These are phyloP conservation scores for Primulina eburnea DNA, from an alignment of 257 asterid species.

Conservation along the genomic window DNA sequence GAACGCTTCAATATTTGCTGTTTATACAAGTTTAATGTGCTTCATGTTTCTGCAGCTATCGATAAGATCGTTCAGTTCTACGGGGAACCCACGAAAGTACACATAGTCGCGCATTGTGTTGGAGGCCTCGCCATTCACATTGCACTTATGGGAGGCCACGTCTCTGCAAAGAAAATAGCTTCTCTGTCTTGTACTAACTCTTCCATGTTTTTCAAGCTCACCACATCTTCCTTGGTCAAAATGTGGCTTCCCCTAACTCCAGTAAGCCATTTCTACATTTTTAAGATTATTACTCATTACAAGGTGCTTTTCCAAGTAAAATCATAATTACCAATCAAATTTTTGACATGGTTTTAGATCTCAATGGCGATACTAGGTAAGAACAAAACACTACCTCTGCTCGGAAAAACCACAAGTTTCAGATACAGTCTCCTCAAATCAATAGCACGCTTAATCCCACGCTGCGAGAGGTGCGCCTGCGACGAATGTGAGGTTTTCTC, in stretches of 20 bases:
- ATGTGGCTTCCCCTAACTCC: conserved; percentile 63
- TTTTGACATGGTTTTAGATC: neutral
- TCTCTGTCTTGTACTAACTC: conserved; percentile 57
- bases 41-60: conserved; percentile 35
- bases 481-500: conserved; percentile 58
- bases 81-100: conserved; percentile 33
- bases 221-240: conserved; percentile 39
- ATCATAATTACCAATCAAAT: neutral
- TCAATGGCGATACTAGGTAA: neutral
- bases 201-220: conserved; percentile 54
- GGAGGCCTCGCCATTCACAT: conserved; percentile 57
- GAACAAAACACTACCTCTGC: neutral
- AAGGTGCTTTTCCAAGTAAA: neutral
- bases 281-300: neutral
- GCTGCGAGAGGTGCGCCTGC: conserved; percentile 48
- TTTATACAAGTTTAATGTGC: neutral
- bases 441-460: conserved; percentile 47
- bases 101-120: conserved; percentile 50
- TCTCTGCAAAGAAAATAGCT: conserved; percentile 40
- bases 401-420: neutral
- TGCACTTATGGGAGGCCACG: conserved; percentile 56
- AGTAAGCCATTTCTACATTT: conserved; percentile 30
- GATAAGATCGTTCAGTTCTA: conserved; percentile 32
- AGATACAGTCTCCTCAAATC: conserved; percentile 33
- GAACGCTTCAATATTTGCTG: neutral